Base-by-base conservation (phyloP, 129 eudicot species). In the Artemisia argyi region DNA sequence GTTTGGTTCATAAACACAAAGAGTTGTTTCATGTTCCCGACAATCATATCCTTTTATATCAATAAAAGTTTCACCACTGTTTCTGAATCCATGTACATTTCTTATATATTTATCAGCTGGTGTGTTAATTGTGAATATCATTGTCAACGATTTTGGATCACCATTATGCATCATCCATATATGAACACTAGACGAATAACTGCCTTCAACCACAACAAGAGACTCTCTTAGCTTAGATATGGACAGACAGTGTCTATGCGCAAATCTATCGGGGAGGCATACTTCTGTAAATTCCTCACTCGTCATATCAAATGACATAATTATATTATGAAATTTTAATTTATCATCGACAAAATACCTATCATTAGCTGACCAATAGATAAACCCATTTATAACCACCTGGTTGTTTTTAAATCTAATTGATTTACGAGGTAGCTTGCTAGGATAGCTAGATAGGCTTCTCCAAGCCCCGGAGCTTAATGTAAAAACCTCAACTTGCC, bases 301-400 rank as follows among this genome's bases (percentile, higher is more conserved):
- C n/a, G n/a, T n/a, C 69, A 64, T 12, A 64, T 68, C 73, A 51
- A 68, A 68, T 15, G 73, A 68, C 20, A 66, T 66, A 48, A 68
- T 68, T 42, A 51, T 2, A 14, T 51, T 51, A 68, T 9, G 2
- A 5, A 0, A 1, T 22, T 9, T 1, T 1, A 49, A 48, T 3
- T 1, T 12, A 10, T 5, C 15, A 30, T 30, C 67, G 4, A 5
- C n/a, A 30, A 47, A 10, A 62, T 28, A 5, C 20, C 46, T 32
- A 15, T 64, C 51, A 16, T 0, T 3, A 26, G 5, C 62, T 7
- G 1, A 5, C 62, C 73, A 68, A 66, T 46, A 65, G 14, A 65
- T 65, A 65, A 44, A 65, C 12, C 3, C 9, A 68, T 68, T 48
- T 15, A 32, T 7, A 7, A 30, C 61, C 32, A 52, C 62, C 3